Evolutionary conservation across 345 rosid genomes (phyloP), one percentile per base, ranked within the genome.

Genomic region (Aegle marmelos): DNA sequence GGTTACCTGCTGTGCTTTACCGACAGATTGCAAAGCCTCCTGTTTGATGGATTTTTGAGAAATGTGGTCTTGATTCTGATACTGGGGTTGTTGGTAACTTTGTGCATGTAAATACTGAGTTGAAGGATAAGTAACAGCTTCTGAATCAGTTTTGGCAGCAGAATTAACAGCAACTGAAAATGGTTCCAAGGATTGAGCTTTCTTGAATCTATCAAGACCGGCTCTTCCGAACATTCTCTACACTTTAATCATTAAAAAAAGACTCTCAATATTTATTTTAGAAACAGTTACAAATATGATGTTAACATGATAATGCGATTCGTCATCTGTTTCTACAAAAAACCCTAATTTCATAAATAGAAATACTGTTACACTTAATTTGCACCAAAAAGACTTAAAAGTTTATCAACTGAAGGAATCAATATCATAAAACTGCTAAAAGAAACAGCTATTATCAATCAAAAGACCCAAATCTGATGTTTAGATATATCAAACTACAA

Each of bases 141-240:
- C 82, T n/a, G 85, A 72, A 7, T 81, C 65, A 50, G 80, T 73
- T 76, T 80, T 81, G 7, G 88, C 41, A 36, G 87, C 82, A 19
- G 95, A 85, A 78, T 82, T 91, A n/a, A 81, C 75, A 6, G 87
- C 31, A 22, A 96, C 93, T 2, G 97, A 86, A 83, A 96, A 96
- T 13, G 98, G 98, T 75, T 96, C 98, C 73, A 87, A 84, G 22
- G 97, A 89, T 79, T 96, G 93, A 70, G 98, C 97, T 82, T 92
- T 96, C 81, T 86, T 94, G 74, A 96, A 96, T 67, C 98, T 86
- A 67, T 92, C 98, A 70, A 96, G 95, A 70, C 97, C 97, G 24
- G 92, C 84, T 85, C 97, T 90, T 69, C 98, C 98, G 53, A 90
- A 94, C 99, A 96, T 96, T 83, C 67, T 92, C 69, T 62, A 72